Conservation (phyloP, 352 stramenopile species). For the Globisporangium cylindrosporum region DNA sequence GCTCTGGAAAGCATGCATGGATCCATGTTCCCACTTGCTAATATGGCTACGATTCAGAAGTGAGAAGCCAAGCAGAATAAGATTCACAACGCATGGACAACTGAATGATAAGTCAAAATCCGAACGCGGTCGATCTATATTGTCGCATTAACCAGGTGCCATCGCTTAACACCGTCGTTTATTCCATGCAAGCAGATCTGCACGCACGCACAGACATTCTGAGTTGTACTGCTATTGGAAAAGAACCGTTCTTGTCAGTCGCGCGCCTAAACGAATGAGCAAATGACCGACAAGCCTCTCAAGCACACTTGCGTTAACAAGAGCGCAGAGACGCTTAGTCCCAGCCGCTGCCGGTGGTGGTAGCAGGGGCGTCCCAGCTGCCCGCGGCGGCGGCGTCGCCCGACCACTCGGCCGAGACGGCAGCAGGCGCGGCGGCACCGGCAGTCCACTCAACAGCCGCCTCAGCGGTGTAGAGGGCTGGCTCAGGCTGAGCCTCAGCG, state of each 20-base stretch:
- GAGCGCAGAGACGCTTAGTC: slow-evolving; percentile 59
- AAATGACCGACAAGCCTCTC: slow-evolving; percentile 8
- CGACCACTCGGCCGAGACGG: slow-evolving; percentile 76
- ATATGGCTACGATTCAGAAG: not conserved
- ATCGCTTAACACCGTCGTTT: slow-evolving; percentile 93
- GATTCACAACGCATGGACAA: not conserved
- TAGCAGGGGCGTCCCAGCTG: slow-evolving; percentile 56
- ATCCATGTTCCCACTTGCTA: not conserved
- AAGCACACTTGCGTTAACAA: slow-evolving; percentile 6
- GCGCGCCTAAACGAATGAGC: not conserved
- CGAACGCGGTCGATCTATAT: slow-evolving; percentile 26
- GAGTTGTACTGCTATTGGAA: slow-evolving; percentile 10
- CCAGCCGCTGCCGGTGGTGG: slow-evolving; percentile 50
- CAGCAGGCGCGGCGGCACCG: slow-evolving; percentile 28
- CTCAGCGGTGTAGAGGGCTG: slow-evolving; percentile 52
- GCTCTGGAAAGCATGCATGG: not conserved
- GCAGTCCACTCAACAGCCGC: slow-evolving; percentile 65
- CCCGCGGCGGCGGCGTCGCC: slow-evolving; percentile 53
- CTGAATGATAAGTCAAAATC: slow-evolving; percentile 3
- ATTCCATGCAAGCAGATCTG: slow-evolving; percentile 73
- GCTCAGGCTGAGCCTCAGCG: slow-evolving; percentile 45
- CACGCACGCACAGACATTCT: slow-evolving; percentile 9
- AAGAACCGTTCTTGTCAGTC: slow-evolving; percentile 1
- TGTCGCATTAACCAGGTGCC: slow-evolving; percentile 91
- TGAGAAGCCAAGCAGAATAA: not conserved